A percentile compares a stretch with the other conserved stretches of the same genome.
phyloP scores from a whole-genome alignment of 2,329 filamentous ascomycete species.

The Daldinia eschscholtzii region DNA sequence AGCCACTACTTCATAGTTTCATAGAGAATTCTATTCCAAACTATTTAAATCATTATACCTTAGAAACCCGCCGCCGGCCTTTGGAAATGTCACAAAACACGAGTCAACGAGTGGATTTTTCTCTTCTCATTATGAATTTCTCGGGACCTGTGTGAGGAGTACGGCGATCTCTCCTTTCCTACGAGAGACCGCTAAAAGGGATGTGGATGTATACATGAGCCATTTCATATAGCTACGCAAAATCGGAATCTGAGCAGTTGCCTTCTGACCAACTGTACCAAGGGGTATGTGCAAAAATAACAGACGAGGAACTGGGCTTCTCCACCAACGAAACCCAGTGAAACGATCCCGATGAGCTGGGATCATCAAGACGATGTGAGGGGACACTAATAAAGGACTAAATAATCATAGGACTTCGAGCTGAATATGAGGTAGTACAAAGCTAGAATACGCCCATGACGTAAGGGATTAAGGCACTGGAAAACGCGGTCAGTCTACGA shows the following conservation, averaged over 20 bases:
- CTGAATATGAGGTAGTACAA: slow-evolving; percentile 5
- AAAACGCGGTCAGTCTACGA: slow-evolving; percentile 21
- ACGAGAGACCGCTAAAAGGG: slow-evolving; percentile 24
- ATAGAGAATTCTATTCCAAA: background rate
- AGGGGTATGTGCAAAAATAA: slow-evolving; percentile 47
- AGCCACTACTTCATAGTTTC: slow-evolving; percentile 3
- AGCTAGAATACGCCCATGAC: slow-evolving; percentile 64
- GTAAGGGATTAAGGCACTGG: slow-evolving; percentile 63
- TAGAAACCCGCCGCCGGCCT: background rate
- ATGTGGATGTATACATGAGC: slow-evolving; percentile 44
- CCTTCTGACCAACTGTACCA: slow-evolving; percentile 27
- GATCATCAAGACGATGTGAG: slow-evolving; percentile 12
- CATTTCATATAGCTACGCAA: slow-evolving; percentile 37
- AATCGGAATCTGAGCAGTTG: slow-evolving; percentile 37
- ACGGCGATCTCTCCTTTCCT: slow-evolving; percentile 14
- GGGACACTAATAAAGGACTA: slow-evolving; percentile 25
- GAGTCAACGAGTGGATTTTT: slow-evolving; percentile 41
- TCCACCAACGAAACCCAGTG: slow-evolving; percentile 32
- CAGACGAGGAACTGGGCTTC: slow-evolving; percentile 36
- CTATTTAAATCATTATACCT: slow-evolving; percentile 8
- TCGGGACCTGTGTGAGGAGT: slow-evolving; percentile 24
- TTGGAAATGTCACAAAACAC: slow-evolving; percentile 15
- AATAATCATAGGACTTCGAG: slow-evolving; percentile 24
- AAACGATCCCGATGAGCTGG: slow-evolving; percentile 17
- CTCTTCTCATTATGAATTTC: slow-evolving; percentile 42